Evolutionary conservation across 163 green algal species (phyloP).

Genomic region (Scenedesmus sp.): DNA sequence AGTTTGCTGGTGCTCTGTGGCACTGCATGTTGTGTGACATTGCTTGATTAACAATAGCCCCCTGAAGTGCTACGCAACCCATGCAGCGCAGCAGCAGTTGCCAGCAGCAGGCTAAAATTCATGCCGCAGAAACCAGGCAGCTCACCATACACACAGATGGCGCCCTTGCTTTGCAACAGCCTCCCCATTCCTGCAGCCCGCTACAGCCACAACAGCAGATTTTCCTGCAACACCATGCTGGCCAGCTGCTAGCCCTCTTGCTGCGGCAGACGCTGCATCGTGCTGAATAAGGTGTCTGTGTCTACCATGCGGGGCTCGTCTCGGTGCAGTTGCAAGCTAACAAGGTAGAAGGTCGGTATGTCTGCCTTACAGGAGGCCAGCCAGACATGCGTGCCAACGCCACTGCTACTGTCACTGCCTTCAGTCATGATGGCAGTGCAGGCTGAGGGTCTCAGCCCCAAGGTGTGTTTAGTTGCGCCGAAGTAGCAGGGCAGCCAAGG

Average conservation of each 20-base stretch:
- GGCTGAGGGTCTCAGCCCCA: not conserved
- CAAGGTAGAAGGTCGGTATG: not conserved
- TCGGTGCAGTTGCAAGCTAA: not conserved
- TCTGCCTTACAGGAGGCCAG: not conserved
- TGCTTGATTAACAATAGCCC: not conserved
- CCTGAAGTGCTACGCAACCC: not conserved
- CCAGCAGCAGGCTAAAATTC: no score
- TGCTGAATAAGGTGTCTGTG: not conserved
- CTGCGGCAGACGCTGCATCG: not conserved
- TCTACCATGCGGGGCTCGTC: not conserved
- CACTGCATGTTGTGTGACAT: not conserved
- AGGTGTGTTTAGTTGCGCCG: not conserved
- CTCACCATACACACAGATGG: conserved; percentile 4
- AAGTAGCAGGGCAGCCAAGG: no score
- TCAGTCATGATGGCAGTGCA: not conserved
- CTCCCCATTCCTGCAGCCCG: not conserved
- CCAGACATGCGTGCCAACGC: not conserved
- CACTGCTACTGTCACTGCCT: not conserved
- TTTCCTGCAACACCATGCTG: not conserved
- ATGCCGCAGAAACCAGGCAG: not conserved
- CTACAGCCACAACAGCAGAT: not conserved
- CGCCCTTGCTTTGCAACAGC: not conserved
- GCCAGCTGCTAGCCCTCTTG: not conserved
- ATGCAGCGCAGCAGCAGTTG: not conserved
- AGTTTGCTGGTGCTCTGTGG: no score